A percentile compares a stretch with the other conserved stretches of the same genome.
These are phyloP conservation scores for Millerozyma acaciae DNA, from an alignment of 805 yeast species.

Conservation along the genomic window DNA sequence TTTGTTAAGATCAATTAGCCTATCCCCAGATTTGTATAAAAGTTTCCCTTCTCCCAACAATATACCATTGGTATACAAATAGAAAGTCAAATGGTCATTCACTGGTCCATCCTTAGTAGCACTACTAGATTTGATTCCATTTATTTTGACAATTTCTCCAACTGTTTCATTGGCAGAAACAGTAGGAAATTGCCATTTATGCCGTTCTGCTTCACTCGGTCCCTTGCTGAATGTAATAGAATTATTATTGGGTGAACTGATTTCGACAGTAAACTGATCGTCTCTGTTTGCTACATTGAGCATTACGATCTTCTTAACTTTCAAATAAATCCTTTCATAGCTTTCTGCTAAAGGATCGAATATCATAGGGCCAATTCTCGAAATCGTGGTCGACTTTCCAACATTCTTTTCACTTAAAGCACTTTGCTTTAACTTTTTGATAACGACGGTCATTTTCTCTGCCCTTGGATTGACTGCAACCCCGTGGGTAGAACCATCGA, in stretches of 20 bases:
- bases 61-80: conserved; percentile 61
- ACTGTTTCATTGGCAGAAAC: conserved; percentile 67
- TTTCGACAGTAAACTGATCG: conserved; percentile 50
- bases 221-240: conserved; percentile 60
- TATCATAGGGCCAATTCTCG: conserved; percentile 60
- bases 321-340: conserved; percentile 58
- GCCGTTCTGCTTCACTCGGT: conserved; percentile 51
- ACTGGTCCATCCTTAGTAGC: conserved; percentile 18
- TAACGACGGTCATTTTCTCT: conserved; percentile 61
- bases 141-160: conserved; percentile 66
- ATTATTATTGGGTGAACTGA: conserved; percentile 49
- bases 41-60: conserved; percentile 57
- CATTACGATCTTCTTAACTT: conserved; percentile 48
- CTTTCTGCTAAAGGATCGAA: conserved; percentile 60
- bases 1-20: conserved; percentile 44
- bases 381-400: conserved; percentile 48
- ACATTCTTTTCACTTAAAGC: conserved; percentile 20
- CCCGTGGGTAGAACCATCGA: conserved; percentile 69
- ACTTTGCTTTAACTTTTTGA: conserved; percentile 65
- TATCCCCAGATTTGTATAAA: conserved; percentile 44
- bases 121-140: conserved; percentile 47
- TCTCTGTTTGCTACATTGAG: conserved; percentile 23
- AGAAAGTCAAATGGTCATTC: conserved; percentile 38
- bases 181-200: conserved; percentile 68
- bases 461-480: conserved; percentile 81